Evolutionary conservation across 2,329 filamentous ascomycete species (phyloP).

Genomic region (Tolypocladium guangdongense): DNA sequence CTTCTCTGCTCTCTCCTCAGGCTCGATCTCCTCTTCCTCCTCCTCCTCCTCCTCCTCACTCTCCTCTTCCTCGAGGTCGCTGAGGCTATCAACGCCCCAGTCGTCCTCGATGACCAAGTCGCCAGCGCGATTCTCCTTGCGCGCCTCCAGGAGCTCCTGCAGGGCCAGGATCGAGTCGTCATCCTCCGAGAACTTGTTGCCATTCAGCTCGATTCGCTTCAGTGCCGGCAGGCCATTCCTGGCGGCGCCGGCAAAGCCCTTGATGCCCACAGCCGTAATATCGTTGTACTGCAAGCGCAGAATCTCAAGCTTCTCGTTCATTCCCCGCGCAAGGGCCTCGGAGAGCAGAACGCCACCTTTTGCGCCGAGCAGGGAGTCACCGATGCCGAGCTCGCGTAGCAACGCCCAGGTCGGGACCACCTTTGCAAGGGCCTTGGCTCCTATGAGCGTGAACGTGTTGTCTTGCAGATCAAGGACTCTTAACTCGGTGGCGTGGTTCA

Average conservation of each 20-base stretch:
- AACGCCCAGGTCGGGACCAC: slow-evolving; percentile 65
- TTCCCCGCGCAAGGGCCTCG: slow-evolving; percentile 59
- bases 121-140: slow-evolving; percentile 64
- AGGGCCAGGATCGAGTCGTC: slow-evolving; percentile 61
- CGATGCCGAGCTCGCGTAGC: slow-evolving; percentile 74
- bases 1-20: slow-evolving; percentile 58
- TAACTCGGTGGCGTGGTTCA: slow-evolving; percentile 58
- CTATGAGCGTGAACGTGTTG: slow-evolving; percentile 84
- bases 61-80: slow-evolving; percentile 72
- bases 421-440: slow-evolving; percentile 66
- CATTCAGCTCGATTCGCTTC: slow-evolving; percentile 84
- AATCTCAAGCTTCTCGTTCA: slow-evolving; percentile 69
- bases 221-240: slow-evolving; percentile 61
- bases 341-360: slow-evolving; percentile 68
- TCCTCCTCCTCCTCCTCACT: slow-evolving; percentile 60
- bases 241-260: slow-evolving; percentile 58
- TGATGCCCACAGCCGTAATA: slow-evolving; percentile 66
- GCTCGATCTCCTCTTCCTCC: slow-evolving; percentile 52
- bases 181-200: slow-evolving; percentile 87
- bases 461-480: slow-evolving; percentile 85
- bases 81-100: slow-evolving; percentile 78
- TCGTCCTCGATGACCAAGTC: slow-evolving; percentile 61
- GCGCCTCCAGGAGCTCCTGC: slow-evolving; percentile 59
- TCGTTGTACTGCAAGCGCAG: slow-evolving; percentile 91
- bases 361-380: slow-evolving; percentile 73